Percentiles rank a stretch among this genome's conserved stretches.
Conservation (phyloP, 2,329 filamentous ascomycete species). For the Fusarium keratoplasticum region DNA sequence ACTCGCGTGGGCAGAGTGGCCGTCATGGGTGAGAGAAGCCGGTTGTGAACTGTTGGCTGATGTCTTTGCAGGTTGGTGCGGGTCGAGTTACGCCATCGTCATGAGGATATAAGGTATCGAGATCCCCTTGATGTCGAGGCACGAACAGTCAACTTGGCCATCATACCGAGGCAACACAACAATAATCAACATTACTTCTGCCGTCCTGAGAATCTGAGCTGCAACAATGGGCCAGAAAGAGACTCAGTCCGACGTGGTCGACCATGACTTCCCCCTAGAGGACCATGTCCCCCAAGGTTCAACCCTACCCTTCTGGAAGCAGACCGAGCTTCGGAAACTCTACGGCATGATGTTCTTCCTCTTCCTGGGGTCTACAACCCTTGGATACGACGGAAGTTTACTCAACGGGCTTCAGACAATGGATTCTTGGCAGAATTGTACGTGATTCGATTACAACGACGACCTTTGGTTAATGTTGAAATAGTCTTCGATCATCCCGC, state of each 20-base stretch:
- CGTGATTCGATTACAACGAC: neutral
- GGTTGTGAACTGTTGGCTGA: neutral
- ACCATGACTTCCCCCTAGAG: slow-evolving; percentile 11
- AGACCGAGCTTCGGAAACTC: slow-evolving; percentile 37
- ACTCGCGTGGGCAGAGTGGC: neutral
- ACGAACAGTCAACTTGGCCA: neutral
- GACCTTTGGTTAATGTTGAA: neutral
- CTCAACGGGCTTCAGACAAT: slow-evolving; percentile 40
- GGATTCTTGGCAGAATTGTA: slow-evolving; percentile 36
- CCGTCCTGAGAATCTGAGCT: neutral
- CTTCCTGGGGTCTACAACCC: slow-evolving; percentile 40
- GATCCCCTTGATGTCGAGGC: neutral
- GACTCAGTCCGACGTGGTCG: slow-evolving; percentile 2
- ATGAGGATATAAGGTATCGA: slow-evolving; percentile 8
- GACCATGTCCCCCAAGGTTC: slow-evolving; percentile 26
- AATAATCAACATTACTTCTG: neutral
- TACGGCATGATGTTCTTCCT: slow-evolving; percentile 41
- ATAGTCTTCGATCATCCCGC: slow-evolving; percentile 37
- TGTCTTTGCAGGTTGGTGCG: neutral
- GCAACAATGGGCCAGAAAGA: slow-evolving; percentile 20
- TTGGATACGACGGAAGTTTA: slow-evolving; percentile 36
- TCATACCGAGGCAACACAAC: neutral
- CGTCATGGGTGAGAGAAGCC: neutral
- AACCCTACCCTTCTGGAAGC: slow-evolving; percentile 37
- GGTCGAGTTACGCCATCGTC: neutral